Percentiles rank a stretch among this genome's conserved stretches.
These are phyloP conservation scores for Penicillium glabrum DNA, from an alignment of 2,329 filamentous ascomycete species.

Conservation along the genomic window DNA sequence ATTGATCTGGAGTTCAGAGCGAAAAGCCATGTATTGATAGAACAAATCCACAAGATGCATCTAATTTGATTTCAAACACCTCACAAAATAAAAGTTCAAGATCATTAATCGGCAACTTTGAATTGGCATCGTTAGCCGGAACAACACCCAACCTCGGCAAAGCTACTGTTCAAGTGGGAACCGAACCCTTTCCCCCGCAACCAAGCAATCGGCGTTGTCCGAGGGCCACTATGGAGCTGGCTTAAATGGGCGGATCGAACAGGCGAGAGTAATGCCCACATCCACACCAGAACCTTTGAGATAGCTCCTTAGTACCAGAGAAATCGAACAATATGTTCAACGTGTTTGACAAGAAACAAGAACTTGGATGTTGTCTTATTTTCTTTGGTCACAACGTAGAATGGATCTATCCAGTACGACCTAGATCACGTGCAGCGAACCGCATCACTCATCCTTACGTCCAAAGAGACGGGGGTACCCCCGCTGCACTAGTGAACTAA, in stretches of 20 bases:
- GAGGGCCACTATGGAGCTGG: background rate
- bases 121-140: background rate
- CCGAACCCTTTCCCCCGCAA: background rate
- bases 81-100: background rate
- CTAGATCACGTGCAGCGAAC: background rate
- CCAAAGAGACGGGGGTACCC: background rate
- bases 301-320: too few relatives aligned
- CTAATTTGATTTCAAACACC: background rate
- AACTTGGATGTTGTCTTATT: too few relatives aligned
- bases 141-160: background rate
- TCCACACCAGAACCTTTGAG: too few relatives aligned
- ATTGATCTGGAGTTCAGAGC: slow-evolving; percentile 5
- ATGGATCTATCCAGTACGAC: background rate
- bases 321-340: too few relatives aligned
- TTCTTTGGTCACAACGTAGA: too few relatives aligned
- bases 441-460: background rate
- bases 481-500: background rate
- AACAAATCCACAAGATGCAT: slow-evolving; percentile 3
- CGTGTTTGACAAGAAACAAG: too few relatives aligned
- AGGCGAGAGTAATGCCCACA: too few relatives aligned
- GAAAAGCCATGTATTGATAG: slow-evolving; percentile 16
- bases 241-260: too few relatives aligned
- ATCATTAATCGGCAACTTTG: background rate
- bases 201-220: background rate
- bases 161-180: background rate